Base-by-base conservation (phyloP, 352 stramenopile genomes). In the Phytopythium cucurbitacearum region DNA sequence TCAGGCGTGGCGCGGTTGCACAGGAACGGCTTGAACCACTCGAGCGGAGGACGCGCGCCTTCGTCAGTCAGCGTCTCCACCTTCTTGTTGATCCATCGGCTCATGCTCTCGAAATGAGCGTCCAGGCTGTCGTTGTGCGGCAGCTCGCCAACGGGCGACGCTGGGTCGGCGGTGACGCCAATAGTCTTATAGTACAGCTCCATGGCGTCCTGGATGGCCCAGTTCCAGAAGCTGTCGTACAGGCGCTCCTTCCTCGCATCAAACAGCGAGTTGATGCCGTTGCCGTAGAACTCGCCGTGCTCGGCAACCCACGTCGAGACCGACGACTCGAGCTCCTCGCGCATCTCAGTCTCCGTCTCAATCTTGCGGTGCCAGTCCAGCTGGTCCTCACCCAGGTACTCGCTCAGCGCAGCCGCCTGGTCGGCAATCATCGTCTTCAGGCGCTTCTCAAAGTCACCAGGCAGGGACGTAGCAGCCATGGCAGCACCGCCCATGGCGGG, bases 141-240 rank as follows among this genome's bases (percentile, higher is more conserved):
- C 45, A 77, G 53, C 40, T 72, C 59, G 35, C 35, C 33, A 11
- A 43, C n/a, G n/a, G 48, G 12, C 13, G 39, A 60, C 7, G 32
- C 32, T 34, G 57, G 7, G 34, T 59, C 39, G n/a, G 50, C 46
- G 51, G 64, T 65, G 16, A 59, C 59, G n/a, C 63, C 48, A 4
- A 74, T 60, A 7, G 73, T 74, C 12, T 69, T 64, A 53, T 76
- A 82, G 60, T 85, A 86, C 37, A 88, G 49, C 58, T 89, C 77
- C 47, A 89, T 62, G 21, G 67, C 63, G 53, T 89, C 80, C 59
- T 90, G 80, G 15, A 87, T 55, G 16, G 71, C 79, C 82, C 80
- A 92, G 71, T 91, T 91, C 80, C 82, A 92, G 62, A 78, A 89
- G 53, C 77, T 89, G 60, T 89, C 77, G 59, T 89, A 92, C 51